Conservation (phyloP, 495 filamentous ascomycete genomes). For the Neurospora pannonica region DNA sequence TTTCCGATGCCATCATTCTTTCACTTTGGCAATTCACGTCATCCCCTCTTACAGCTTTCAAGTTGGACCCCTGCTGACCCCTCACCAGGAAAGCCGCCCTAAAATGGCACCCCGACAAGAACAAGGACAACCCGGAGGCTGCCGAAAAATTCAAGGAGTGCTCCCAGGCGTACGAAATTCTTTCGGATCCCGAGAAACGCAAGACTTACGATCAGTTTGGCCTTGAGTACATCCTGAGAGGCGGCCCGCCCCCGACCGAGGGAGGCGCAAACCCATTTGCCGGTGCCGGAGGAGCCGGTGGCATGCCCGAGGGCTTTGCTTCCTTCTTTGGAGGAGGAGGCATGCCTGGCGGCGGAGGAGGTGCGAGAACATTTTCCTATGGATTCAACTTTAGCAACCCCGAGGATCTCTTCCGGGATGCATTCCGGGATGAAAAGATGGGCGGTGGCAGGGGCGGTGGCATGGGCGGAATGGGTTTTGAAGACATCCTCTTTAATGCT, state of each 20-base stretch:
- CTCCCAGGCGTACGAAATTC: slow-evolving; percentile 94
- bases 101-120: slow-evolving; percentile 95
- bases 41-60: background rate
- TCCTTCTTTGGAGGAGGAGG: slow-evolving; percentile 18
- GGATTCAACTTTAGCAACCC: slow-evolving; percentile 76
- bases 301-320: slow-evolving; percentile 21
- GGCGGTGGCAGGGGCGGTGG: slow-evolving; percentile 36
- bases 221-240: slow-evolving; percentile 82
- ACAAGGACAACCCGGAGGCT: slow-evolving; percentile 77
- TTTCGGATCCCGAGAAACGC: slow-evolving; percentile 93
- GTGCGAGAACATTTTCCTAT: slow-evolving; percentile 47
- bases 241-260: slow-evolving; percentile 51
- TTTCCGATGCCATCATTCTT: background rate
- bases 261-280: slow-evolving; percentile 41
- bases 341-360: slow-evolving; percentile 21
- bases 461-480: slow-evolving; percentile 23
- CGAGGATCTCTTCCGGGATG: slow-evolving; percentile 74
- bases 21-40: background rate
- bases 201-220: slow-evolving; percentile 94
- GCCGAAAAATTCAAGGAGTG: slow-evolving; percentile 91
- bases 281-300: slow-evolving; percentile 32
- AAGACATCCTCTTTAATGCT: slow-evolving; percentile 22
- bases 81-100: slow-evolving; percentile 66
- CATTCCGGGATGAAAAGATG: slow-evolving; percentile 50
- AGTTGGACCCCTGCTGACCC: slow-evolving; percentile 10